A percentile compares a stretch with the other conserved stretches of the same genome.
phyloP scores from a whole-genome alignment of 352 stramenopile genomes.

The Phytophthora kernoviae region DNA sequence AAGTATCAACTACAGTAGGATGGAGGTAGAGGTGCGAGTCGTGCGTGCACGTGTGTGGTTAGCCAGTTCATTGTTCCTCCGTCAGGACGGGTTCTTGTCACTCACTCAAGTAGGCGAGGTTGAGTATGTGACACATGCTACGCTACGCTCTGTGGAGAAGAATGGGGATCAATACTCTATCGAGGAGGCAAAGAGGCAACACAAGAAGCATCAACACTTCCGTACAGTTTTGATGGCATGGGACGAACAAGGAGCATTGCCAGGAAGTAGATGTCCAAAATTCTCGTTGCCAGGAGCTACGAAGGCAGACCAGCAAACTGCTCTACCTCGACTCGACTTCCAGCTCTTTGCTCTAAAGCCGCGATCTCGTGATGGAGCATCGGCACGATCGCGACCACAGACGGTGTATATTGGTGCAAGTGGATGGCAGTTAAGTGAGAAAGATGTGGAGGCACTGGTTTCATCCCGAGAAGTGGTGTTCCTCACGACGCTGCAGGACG shows the following conservation, averaged over 20 bases:
- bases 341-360: slow-evolving; percentile 39
- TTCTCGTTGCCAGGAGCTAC: slow-evolving; percentile 17
- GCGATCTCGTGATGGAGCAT: slow-evolving; percentile 12
- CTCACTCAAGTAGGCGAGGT: slow-evolving; percentile 25
- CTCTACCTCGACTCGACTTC: slow-evolving; percentile 35
- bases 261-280: slow-evolving; percentile 12
- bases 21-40: slow-evolving; percentile 44
- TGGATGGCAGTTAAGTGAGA: slow-evolving; percentile 31
- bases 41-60: slow-evolving; percentile 49
- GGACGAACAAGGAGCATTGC: slow-evolving; percentile 12
- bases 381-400: slow-evolving; percentile 16
- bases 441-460: slow-evolving; percentile 45
- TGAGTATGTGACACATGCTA: slow-evolving; percentile 33
- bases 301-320: slow-evolving; percentile 9
- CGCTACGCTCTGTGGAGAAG: slow-evolving; percentile 21
- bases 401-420: slow-evolving; percentile 43
- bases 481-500: slow-evolving; percentile 33
- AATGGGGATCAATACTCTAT: slow-evolving; percentile 12
- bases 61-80: slow-evolving; percentile 25
- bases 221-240: slow-evolving; percentile 35
- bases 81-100: slow-evolving; percentile 46
- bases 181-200: slow-evolving; percentile 4
- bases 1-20: not conserved
- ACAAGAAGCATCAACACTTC: slow-evolving; percentile 14
- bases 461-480: slow-evolving; percentile 57